Evolutionary conservation across 495 filamentous ascomycete genomes (phyloP), one percentile per base, ranked within the genome.

Genomic region (Hamigera avellanea): DNA sequence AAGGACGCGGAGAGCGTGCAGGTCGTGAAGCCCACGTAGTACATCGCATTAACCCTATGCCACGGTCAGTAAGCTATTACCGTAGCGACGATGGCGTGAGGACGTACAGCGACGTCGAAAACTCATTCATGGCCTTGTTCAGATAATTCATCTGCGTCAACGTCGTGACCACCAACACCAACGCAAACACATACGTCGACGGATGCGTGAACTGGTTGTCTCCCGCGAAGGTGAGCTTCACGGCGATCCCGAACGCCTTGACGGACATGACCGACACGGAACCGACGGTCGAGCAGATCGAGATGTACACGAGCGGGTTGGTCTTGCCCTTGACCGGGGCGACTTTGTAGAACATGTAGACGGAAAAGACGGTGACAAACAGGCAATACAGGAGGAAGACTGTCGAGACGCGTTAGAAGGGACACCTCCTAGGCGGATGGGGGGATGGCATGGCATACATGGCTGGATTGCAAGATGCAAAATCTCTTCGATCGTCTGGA

Each of bases 81-180:
- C 6, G 26, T 33, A 29, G 12, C 4, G 30, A 25, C 14, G 13
- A 26, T 2, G 27, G n/a, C n/a, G 16, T 21, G 10, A 26, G 32
- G 12, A 64, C 80, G 60, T 75, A 95, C 89, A 98, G 86, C 37
- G 86, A 88, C 17, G 93, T 95, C n/a, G 86, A 86, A 63, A 95
- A 98, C 51, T 93, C 85, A 60, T 84, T 93, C 45, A 98, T 68
- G 18, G 91, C 91, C 60, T 98, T 98, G 69, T 98, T 98, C 59
- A 98, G 93, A 59, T 96, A 98, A 61, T 96, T 96, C 93, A 98
- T 94, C 64, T 98, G 91, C 14, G 86, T 95, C 35, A 96, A 57
- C 55, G 96, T 96, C 64, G 89, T 96, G 42, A 94, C 84, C 2
- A 65, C 72, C 0, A 85, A 87, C 26, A 96, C 78, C 47, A 98